Evolutionary conservation across 805 yeast species (phyloP).

Genomic region (Torulaspora maleeae): DNA sequence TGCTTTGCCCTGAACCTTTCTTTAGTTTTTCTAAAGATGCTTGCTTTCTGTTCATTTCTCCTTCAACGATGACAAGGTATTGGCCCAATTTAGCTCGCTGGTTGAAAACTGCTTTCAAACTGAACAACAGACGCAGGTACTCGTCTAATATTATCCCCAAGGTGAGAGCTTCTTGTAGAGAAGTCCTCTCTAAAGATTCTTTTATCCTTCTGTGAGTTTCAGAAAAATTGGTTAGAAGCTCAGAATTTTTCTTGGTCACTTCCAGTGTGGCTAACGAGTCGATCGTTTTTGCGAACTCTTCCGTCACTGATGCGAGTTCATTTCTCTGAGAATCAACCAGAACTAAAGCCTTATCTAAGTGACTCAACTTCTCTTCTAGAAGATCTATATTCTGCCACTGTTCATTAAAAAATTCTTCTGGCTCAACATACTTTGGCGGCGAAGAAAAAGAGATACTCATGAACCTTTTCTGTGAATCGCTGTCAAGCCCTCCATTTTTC

Average conservation of each 20-base stretch:
- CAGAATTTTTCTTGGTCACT: constrained; percentile 59
- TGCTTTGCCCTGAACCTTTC: constrained; percentile 45
- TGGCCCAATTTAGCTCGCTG: constrained; percentile 60
- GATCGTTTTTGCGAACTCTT: constrained; percentile 56
- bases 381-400: constrained; percentile 65
- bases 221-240: constrained; percentile 65
- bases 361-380: constrained; percentile 66
- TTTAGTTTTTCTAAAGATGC: constrained; percentile 43
- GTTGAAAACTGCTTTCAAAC: constrained; percentile 66
- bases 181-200: constrained; percentile 70
- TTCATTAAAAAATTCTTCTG: constrained; percentile 70
- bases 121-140: constrained; percentile 70
- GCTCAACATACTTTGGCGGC: constrained; percentile 64
- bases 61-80: constrained; percentile 45
- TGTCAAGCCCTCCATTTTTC: constrained; percentile 34
- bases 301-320: constrained; percentile 63
- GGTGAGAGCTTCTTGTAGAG: constrained; percentile 80
- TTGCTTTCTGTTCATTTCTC: constrained; percentile 45
- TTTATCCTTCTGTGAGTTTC: constrained; percentile 65
- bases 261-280: constrained; percentile 68
- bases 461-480: constrained; percentile 62
- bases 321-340: constrained; percentile 67
- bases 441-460: constrained; percentile 62
- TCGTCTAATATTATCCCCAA: constrained; percentile 86
- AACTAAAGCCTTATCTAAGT: constrained; percentile 67